phyloP scores from a whole-genome alignment of 192 early-diverging fungal genomes.

The Linnemannia elongata region DNA sequence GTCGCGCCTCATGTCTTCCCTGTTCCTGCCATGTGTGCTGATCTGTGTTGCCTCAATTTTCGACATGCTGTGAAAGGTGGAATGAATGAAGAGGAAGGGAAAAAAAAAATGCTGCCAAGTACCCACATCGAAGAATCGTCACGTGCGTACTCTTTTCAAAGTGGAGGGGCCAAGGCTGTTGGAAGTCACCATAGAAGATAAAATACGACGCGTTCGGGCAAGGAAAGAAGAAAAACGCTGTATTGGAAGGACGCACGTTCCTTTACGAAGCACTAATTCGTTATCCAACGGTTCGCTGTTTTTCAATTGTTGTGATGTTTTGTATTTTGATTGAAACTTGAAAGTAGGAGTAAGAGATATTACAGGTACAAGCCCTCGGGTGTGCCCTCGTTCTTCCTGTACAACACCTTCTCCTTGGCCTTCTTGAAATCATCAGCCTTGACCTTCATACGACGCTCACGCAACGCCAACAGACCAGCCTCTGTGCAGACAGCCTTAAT shows the following conservation, averaged over 20 bases:
- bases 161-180: background rate
- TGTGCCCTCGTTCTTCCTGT: slow-evolving; percentile 98
- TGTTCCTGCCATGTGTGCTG: slow-evolving; percentile 30
- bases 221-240: background rate
- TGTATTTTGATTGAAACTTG: background rate
- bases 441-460: slow-evolving; percentile 99
- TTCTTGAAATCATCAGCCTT: slow-evolving; percentile 97
- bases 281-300: background rate
- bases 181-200: background rate
- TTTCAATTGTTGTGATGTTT: background rate
- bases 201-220: background rate
- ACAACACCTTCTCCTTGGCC: slow-evolving; percentile 99
- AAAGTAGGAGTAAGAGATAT: background rate
- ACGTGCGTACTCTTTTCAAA: no score
- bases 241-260: background rate
- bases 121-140: background rate
- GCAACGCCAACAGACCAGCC: slow-evolving; percentile 95
- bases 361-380: slow-evolving; percentile 96
- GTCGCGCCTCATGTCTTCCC: slow-evolving; percentile 51
- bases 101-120: slow-evolving; percentile 7
- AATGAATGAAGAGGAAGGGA: background rate
- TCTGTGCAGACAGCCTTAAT: slow-evolving; percentile 99
- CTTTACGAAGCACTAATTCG: background rate
- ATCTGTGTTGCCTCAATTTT: slow-evolving; percentile 22
- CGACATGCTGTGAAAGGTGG: slow-evolving; percentile 13